These are phyloP conservation scores for Mallotus japonicus DNA, from an alignment of 441 rosid species.

Conservation along the genomic window DNA sequence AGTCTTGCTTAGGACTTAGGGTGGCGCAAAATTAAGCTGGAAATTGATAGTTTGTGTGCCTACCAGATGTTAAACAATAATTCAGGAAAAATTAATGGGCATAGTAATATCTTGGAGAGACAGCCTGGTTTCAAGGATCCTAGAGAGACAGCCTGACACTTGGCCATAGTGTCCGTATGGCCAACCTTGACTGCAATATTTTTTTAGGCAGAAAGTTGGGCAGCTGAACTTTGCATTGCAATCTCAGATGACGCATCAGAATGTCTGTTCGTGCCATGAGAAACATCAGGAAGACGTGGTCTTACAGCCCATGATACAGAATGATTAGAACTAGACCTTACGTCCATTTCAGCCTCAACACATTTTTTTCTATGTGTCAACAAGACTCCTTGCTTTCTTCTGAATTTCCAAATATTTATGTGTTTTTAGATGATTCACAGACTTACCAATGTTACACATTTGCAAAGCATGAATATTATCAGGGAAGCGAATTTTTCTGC, in stretches of 20 bases:
- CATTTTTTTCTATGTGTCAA: slow-evolving; percentile 98
- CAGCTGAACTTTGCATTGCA: slow-evolving; percentile 53
- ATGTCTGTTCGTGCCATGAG: slow-evolving; percentile 60
- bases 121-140: slow-evolving; percentile 46
- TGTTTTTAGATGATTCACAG: slow-evolving; percentile 85
- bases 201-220: slow-evolving; percentile 59
- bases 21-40: too few relatives aligned
- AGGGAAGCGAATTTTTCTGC: too few relatives aligned
- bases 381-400: slow-evolving; percentile 88
- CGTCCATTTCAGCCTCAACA: slow-evolving; percentile 97
- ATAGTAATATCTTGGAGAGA: too few relatives aligned
- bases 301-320: slow-evolving; percentile 64
- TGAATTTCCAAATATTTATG: slow-evolving; percentile 84
- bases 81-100: too few relatives aligned
- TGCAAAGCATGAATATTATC: slow-evolving; percentile 57
- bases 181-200: slow-evolving; percentile 49
- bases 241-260: slow-evolving; percentile 60
- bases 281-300: slow-evolving; percentile 52
- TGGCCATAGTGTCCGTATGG: slow-evolving; percentile 50
- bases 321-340: slow-evolving; percentile 63
- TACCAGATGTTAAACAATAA: too few relatives aligned
- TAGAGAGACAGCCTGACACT: slow-evolving; percentile 52
- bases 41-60: too few relatives aligned
- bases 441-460: slow-evolving; percentile 88
- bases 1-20: too few relatives aligned